Percentiles rank a stretch among this genome's conserved stretches.
These are phyloP conservation scores for Venturia oleaginea DNA, from an alignment of 2,329 filamentous ascomycete genomes.

Conservation along the genomic window DNA sequence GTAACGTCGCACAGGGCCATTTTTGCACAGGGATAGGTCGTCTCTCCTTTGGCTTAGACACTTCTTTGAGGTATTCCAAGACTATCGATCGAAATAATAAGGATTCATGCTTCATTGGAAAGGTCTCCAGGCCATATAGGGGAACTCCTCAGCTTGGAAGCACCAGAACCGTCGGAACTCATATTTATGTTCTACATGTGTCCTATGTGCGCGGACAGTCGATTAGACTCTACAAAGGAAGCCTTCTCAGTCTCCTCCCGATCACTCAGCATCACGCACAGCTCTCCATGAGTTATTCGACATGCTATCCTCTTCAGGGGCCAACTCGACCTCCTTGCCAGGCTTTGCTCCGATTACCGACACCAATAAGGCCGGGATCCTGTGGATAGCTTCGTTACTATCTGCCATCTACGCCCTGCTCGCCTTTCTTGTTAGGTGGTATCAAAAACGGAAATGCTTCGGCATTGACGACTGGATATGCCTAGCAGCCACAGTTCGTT, in stretches of 20 bases:
- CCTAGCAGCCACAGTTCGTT: constrained; percentile 14
- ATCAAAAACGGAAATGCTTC: constrained; percentile 21
- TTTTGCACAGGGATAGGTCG: background rate
- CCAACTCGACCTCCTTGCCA: constrained; percentile 4
- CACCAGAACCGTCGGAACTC: background rate
- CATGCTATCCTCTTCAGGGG: constrained; percentile 1
- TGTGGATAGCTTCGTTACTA: constrained; percentile 23
- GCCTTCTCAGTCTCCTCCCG: background rate
- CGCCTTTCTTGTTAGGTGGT: constrained; percentile 19
- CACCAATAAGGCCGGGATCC: constrained; percentile 20
- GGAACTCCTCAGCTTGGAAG: constrained; percentile 5
- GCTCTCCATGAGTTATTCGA: background rate
- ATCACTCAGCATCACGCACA: background rate
- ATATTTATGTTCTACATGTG: constrained; percentile 1
- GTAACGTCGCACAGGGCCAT: background rate
- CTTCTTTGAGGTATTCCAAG: background rate
- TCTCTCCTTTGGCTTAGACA: background rate
- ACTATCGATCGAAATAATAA: background rate
- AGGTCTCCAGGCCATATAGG: background rate
- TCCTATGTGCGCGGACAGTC: background rate
- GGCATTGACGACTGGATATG: constrained; percentile 24
- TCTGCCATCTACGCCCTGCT: constrained; percentile 21
- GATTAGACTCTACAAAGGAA: background rate
- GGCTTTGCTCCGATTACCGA: constrained; percentile 18
- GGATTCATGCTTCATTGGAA: background rate